Evolutionary conservation across 306 rosid genomes (phyloP).

Genomic region (Prosopis cineraria): DNA sequence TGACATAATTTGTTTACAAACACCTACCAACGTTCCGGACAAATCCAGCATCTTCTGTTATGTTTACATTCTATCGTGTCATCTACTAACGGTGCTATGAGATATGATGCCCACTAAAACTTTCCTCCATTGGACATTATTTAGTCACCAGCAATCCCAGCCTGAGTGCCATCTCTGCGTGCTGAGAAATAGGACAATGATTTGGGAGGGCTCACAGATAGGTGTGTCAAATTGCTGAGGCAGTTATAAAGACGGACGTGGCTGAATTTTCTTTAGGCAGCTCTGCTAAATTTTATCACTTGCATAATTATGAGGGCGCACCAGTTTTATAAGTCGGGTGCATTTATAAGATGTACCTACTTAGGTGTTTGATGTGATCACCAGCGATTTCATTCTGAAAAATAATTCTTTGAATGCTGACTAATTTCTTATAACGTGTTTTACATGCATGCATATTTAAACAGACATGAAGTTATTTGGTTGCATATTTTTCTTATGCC

Average conservation of each 20-base stretch:
- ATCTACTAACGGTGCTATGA: neutral
- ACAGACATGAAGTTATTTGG: neutral
- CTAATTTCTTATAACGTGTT: neutral
- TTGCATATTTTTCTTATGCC: conserved; percentile 23
- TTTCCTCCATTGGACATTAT: neutral
- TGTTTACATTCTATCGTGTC: neutral
- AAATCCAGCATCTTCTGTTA: neutral
- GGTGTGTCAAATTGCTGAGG: neutral
- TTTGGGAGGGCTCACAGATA: neutral
- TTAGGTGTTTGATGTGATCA: neutral
- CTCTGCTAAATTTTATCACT: neutral
- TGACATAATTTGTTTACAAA: neutral
- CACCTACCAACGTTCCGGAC: neutral
- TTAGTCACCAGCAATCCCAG: neutral
- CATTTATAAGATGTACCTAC: neutral
- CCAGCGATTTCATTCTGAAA: neutral
- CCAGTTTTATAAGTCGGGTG: neutral
- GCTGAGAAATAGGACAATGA: neutral
- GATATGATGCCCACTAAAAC: neutral
- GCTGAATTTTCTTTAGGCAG: too few relatives aligned
- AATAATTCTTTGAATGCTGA: neutral
- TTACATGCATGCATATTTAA: conserved; percentile 7
- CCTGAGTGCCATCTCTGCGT: neutral
- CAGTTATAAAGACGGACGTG: neutral
- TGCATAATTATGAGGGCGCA: neutral